These are phyloP conservation scores for Candida dubliniensis DNA, from an alignment of 1,139 yeast genomes.

Conservation along the genomic window DNA sequence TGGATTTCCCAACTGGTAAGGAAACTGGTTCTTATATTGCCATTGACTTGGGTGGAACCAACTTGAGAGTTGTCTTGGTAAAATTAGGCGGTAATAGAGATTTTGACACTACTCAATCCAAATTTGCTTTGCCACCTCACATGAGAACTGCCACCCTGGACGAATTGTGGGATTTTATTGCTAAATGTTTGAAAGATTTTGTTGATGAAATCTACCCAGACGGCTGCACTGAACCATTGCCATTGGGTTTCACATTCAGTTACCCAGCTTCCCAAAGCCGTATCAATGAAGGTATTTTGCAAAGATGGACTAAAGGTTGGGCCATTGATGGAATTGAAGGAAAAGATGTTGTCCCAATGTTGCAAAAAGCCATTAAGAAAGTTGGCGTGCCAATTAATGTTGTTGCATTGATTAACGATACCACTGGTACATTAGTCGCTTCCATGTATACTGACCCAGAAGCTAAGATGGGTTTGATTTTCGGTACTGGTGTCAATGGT, in stretches of 20 bases:
- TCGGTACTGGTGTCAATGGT: slow-evolving; percentile 98
- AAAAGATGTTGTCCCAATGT: slow-evolving; percentile 88
- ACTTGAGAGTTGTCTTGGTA: slow-evolving; percentile 85
- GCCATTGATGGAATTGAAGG: slow-evolving; percentile 95
- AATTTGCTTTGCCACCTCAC: slow-evolving; percentile 69
- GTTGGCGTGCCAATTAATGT: slow-evolving; percentile 75
- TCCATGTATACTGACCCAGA: slow-evolving; percentile 88
- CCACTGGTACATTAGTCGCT: slow-evolving; percentile 96
- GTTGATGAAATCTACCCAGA: slow-evolving; percentile 61
- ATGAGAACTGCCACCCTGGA: slow-evolving; percentile 81
- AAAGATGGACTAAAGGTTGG: slow-evolving; percentile 98
- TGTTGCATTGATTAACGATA: slow-evolving; percentile 92
- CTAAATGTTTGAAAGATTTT: slow-evolving; percentile 69
- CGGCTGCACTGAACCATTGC: slow-evolving; percentile 55
- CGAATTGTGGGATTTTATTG: slow-evolving; percentile 82
- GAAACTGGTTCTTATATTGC: slow-evolving; percentile 90
- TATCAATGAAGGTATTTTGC: slow-evolving; percentile 82
- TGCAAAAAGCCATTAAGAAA: slow-evolving; percentile 70
- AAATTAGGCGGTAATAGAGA: slow-evolving; percentile 74
- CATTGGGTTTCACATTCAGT: slow-evolving; percentile 93
- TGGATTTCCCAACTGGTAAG: slow-evolving; percentile 88
- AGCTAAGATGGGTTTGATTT: slow-evolving; percentile 91
- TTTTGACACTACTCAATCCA: slow-evolving; percentile 81
- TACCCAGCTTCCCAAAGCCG: slow-evolving; percentile 87
- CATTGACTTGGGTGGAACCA: slow-evolving; percentile 94